Conservation (phyloP, 73 alveolate genomes). For the Paramecium octaurelia region DNA sequence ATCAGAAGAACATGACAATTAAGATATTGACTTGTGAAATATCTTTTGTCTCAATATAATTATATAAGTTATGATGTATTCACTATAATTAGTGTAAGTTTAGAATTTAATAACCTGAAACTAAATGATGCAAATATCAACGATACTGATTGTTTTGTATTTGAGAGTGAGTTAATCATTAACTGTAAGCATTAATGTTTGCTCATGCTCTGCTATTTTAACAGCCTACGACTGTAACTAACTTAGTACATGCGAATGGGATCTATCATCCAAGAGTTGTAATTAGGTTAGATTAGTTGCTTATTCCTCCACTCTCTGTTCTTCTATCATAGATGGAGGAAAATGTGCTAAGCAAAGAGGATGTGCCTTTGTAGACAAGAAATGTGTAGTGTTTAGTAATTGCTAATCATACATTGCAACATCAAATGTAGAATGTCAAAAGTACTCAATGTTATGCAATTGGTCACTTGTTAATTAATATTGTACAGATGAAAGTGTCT, state of each 20-base stretch:
- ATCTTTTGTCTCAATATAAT: not conserved
- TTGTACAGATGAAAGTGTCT: not conserved
- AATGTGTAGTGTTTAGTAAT: not conserved
- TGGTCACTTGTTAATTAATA: not conserved
- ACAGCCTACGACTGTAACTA: not conserved
- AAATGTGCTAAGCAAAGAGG: not conserved
- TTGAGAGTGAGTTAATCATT: not conserved
- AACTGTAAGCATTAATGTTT: not conserved
- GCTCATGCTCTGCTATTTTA: not conserved
- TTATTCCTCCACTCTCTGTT: not conserved
- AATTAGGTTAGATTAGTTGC: not conserved
- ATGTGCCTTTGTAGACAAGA: not conserved
- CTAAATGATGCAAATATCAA: not conserved
- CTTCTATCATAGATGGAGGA: not conserved
- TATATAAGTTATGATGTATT: not conserved
- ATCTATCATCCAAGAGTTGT: not conserved
- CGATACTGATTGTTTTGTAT: not conserved
- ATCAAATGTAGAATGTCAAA: not conserved
- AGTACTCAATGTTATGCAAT: not conserved
- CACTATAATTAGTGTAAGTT: not conserved
- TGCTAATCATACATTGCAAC: not conserved
- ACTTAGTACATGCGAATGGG: not conserved
- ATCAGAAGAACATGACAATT: too few relatives aligned
- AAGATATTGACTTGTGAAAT: not conserved
- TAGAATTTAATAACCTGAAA: not conserved